Base-by-base conservation (phyloP, 352 stramenopile species). In the Globisporangium middletonii region DNA sequence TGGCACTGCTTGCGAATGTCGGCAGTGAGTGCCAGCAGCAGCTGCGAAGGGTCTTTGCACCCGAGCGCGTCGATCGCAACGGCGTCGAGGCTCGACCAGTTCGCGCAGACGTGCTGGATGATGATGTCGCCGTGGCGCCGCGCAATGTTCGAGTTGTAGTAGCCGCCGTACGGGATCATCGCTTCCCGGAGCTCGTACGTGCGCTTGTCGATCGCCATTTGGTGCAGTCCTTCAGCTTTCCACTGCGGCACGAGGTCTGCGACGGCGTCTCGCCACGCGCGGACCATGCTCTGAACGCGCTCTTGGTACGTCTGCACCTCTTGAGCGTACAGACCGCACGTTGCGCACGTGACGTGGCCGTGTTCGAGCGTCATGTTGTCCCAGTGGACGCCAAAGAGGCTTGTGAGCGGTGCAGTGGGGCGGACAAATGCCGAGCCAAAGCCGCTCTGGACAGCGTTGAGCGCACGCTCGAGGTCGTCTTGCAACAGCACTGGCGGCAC, bases 371-470 rank as follows among this genome's bases (percentile, higher is more conserved):
- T 53, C 73, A 83, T 83, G 19, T 80, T 83, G 57, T 83, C 73
- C 73, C 73, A 83, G 53, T 83, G 73, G n/a, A 83, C 66, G n/a
- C 73, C 73, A 64, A 83, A 83, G 12, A 83, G 62, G 3, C 71
- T 80, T 50, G 73, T 72, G 30, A 79, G 28, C 2, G 43, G 43
- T 30, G 67, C 58, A 13, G 64, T 56, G 33, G 69, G 59, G 4
- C 45, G 8, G 7, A 55, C 56, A 41, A 69, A 60, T 9, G 47
- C 46, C 1, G 52, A 53, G 27, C 51, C 52, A 43, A 60, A 62
- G 43, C 57, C 57, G 16, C 26, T 54, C 8, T 68, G 51, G 8
- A 63, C 18, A 2, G 5, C n/a, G 38, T 68, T 53, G 44, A 64
- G 43, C 27, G 46, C 37, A 26, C n/a, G 38, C 44, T 44, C 41